phyloP scores from a whole-genome alignment of 208 protist species.

The Trypanosoma avium region DNA sequence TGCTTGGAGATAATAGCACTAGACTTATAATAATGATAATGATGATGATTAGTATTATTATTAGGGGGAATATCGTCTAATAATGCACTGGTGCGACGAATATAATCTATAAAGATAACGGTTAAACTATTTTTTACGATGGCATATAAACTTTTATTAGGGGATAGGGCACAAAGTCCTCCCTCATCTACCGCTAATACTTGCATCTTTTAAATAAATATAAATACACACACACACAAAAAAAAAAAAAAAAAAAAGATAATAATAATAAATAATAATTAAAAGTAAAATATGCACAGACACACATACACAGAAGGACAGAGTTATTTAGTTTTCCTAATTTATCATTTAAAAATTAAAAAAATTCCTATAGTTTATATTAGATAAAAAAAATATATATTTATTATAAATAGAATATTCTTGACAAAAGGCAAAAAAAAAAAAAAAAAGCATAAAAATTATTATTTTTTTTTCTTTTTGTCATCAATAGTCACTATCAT shows the following conservation, averaged over 20 bases:
- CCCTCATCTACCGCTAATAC: slow-evolving; percentile 22
- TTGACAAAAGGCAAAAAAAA: too few relatives aligned
- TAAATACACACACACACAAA: neutral
- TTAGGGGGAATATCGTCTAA: neutral
- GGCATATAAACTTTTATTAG: slow-evolving; percentile 27
- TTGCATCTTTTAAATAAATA: slow-evolving; percentile 8
- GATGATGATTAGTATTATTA: too few relatives aligned
- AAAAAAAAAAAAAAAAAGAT: slow-evolving; percentile 11
- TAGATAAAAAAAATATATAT: too few relatives aligned
- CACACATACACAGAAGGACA: neutral
- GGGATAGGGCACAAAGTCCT: slow-evolving; percentile 24
- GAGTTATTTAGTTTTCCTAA: neutral
- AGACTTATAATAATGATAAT: neutral
- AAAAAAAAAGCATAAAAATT: too few relatives aligned
- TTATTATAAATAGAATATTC: too few relatives aligned
- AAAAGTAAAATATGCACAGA: neutral
- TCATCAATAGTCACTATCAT: too few relatives aligned
- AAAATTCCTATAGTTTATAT: too few relatives aligned
- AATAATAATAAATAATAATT: neutral
- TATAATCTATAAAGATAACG: slow-evolving; percentile 31
- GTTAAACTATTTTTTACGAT: slow-evolving; percentile 25
- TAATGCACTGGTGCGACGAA: slow-evolving; percentile 18
- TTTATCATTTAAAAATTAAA: neutral
- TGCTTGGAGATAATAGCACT: slow-evolving; percentile 23
- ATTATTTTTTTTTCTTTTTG: too few relatives aligned